These are phyloP conservation scores for Theobroma grandiflorum DNA, from an alignment of 441 rosid genomes.

Conservation along the genomic window DNA sequence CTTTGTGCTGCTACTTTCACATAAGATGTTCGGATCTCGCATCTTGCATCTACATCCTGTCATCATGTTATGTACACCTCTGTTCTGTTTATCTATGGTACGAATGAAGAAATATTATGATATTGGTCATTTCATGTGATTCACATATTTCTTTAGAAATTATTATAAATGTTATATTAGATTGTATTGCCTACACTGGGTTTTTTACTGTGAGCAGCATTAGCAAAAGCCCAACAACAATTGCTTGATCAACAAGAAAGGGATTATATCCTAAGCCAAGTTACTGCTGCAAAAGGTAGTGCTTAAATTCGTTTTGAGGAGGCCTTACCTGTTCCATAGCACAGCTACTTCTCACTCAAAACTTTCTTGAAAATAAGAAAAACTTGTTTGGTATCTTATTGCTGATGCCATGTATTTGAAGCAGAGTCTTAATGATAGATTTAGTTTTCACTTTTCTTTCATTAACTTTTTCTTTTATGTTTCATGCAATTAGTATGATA, in stretches of 20 bases:
- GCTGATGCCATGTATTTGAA: neutral
- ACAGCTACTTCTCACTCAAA: neutral
- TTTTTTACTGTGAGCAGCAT: constrained; percentile 59
- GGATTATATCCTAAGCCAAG: constrained; percentile 85
- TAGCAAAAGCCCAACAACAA: constrained; percentile 93
- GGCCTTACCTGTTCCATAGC: neutral
- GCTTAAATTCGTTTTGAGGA: neutral
- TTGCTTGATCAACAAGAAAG: constrained; percentile 83
- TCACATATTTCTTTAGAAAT: neutral
- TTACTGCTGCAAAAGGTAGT: constrained; percentile 88
- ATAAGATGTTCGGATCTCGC: neutral
- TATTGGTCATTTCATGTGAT: neutral
- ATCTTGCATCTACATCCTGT: neutral
- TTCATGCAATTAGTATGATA: neutral
- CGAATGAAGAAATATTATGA: constrained; percentile 12
- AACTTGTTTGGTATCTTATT: neutral
- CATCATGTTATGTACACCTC: neutral
- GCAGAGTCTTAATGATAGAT: neutral
- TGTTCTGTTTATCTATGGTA: neutral
- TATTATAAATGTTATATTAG: constrained; percentile 2
- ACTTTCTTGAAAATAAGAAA: neutral
- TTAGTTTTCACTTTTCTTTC: constrained; percentile 3
- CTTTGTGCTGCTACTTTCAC: neutral
- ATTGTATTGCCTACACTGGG: constrained; percentile 12
- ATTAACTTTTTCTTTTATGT: constrained; percentile 10